Percentiles rank a stretch among this genome's conserved stretches.
Conservation (phyloP, 805 yeast genomes). For the Grigorovia jiainica region DNA sequence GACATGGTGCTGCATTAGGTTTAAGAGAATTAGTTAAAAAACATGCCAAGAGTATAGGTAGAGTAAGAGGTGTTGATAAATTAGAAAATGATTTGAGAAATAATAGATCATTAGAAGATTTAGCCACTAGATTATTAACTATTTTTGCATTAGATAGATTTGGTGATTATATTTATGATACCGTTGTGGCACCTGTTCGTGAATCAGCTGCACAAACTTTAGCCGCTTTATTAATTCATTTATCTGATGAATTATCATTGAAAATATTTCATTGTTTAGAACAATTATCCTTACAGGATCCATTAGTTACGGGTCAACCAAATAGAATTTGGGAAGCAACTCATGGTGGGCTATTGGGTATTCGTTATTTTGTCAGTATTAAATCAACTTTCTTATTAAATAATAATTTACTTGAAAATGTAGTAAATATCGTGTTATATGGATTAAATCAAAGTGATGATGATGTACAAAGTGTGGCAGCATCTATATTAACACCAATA, state of each 20-base stretch:
- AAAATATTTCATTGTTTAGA: conserved; percentile 58
- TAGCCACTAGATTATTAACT: conserved; percentile 75
- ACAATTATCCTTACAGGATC: conserved; percentile 59
- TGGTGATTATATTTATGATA: conserved; percentile 95
- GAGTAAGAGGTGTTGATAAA: conserved; percentile 52
- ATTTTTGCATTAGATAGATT: conserved; percentile 88
- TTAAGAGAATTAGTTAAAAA: conserved; percentile 62
- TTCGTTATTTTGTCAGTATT: conserved; percentile 84
- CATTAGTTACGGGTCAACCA: conserved; percentile 30
- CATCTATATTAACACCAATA: conserved; percentile 84
- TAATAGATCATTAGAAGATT: conserved; percentile 67
- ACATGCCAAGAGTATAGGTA: conserved; percentile 82
- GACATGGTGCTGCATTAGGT: conserved; percentile 95
- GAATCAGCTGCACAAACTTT: conserved; percentile 93
- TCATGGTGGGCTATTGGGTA: conserved; percentile 94
- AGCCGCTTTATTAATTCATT: conserved; percentile 77
- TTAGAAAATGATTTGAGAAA: conserved; percentile 61
- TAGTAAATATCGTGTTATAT: conserved; percentile 76
- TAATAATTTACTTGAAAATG: conserved; percentile 50
- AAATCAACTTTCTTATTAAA: conserved; percentile 66
- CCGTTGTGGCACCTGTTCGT: conserved; percentile 96
- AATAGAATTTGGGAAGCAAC: conserved; percentile 86
- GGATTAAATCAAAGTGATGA: conserved; percentile 77
- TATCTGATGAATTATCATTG: conserved; percentile 45
- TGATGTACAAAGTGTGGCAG: conserved; percentile 96